A percentile compares a stretch with the other conserved stretches of the same genome.
Conservation (phyloP, 2,329 filamentous ascomycete species). For the Fusarium clavum region DNA sequence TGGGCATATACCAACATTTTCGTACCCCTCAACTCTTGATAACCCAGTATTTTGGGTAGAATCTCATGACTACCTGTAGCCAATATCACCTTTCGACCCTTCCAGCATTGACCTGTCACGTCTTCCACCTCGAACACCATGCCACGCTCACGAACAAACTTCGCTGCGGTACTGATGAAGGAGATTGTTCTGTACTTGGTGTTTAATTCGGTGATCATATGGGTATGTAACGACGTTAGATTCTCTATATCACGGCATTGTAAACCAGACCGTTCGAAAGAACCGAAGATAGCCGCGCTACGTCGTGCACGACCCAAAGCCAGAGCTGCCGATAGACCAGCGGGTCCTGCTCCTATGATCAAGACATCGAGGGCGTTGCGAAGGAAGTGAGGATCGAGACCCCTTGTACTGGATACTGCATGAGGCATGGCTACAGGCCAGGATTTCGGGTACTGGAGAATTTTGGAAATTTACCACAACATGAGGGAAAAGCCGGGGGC, state of each 20-base stretch:
- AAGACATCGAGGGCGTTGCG: conserved; percentile 14
- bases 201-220: neutral
- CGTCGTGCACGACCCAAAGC: neutral
- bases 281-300: neutral
- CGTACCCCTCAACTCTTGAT: neutral
- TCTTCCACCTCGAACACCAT: conserved; percentile 5
- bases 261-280: accelerated
- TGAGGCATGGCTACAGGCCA: neutral
- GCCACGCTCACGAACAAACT: neutral
- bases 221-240: accelerated
- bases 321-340: conserved; percentile 2
- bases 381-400: conserved; percentile 2
- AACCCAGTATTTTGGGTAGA: neutral
- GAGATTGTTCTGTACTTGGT: neutral
- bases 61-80: neutral
- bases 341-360: neutral
- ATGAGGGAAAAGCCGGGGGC: neutral
- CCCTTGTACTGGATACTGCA: accelerated
- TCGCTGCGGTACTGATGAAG: neutral
- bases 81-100: conserved; percentile 6
- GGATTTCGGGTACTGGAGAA: accelerated
- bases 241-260: accelerated
- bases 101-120: neutral
- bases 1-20: neutral
- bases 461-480: neutral